Percentiles rank a stretch among this genome's conserved stretches.
Evolutionary conservation across 768 basidiomycete genomes (phyloP).

Genomic region (Lactarius akahatsu): DNA sequence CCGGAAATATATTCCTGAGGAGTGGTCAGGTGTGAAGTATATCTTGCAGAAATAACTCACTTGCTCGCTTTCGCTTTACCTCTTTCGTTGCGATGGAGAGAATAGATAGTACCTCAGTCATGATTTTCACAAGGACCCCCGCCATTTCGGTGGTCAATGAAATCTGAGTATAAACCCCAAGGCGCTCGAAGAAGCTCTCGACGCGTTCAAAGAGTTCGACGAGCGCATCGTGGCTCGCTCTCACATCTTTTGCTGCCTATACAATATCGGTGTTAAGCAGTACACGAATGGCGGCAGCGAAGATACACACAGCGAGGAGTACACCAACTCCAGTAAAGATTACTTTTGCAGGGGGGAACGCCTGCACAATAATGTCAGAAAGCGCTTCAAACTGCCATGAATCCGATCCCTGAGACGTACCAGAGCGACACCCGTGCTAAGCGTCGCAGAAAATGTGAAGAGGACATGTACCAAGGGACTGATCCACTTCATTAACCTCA

Average conservation of each 20-base stretch:
- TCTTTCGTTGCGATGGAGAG: neutral
- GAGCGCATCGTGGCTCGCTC: neutral
- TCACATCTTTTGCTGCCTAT: neutral
- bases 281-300: neutral
- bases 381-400: neutral
- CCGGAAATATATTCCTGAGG: neutral
- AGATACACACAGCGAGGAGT: neutral
- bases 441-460: neutral
- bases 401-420: neutral
- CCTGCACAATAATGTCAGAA: neutral
- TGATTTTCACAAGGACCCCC: neutral
- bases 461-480: conserved; percentile 5
- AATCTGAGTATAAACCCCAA: neutral
- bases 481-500: conserved; percentile 4
- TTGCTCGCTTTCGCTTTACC: neutral
- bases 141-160: neutral
- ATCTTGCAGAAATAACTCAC: neutral
- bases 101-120: neutral
- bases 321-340: conserved; percentile 8
- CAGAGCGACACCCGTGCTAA: neutral
- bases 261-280: neutral
- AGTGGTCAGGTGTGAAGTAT: neutral
- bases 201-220: neutral
- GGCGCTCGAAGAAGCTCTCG: neutral
- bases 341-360: neutral